Evolutionary conservation across 1,284 basidiomycete genomes (phyloP), one percentile per base, ranked within the genome.

Genomic region (Leccinum subrobustum): DNA sequence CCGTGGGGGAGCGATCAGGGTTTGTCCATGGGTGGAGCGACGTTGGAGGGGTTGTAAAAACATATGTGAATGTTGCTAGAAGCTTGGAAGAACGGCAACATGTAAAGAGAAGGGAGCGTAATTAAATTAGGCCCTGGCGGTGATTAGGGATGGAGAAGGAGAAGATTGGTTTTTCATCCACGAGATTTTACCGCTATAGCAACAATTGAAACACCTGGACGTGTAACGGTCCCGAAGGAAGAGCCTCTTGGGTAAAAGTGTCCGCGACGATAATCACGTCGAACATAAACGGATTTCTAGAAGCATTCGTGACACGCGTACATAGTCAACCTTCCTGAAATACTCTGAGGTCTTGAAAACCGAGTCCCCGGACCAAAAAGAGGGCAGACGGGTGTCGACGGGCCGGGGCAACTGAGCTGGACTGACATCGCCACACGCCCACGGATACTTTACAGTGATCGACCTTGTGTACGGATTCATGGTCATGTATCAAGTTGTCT

Each of bases 1-100:
- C 60, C n/a, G 55, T 73, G 12, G 57, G 54, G 39, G 5, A 8
- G 29, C n/a, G 18, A 52, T 42, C 55, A 53, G 1, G 59, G 64
- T 11, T 33, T 74, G 51, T 56, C 59, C 8, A 56, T 66, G 31
- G 63, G 64, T 1, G 54, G 48, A 50, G 18, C 65, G 23, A 54
- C 57, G 27, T 59, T 67, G 39, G 61, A 48, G 47, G 60, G 29
- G 39, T 37, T 74, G 33, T 66, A 74, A 51, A 54, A 48, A 18
- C 65, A 65, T 6, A 74, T 72, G 71, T 57, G 54, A 16, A 58
- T 47, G 29, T 47, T 72, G 8, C 54, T 74, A 56, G 69, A 72
- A 0, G 71, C 64, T 51, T 74, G 72, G 71, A 73, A 72, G 57
- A 64, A 51, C 6, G 72, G 72, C 5, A 67, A 74, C 20, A 73